phyloP scores from a whole-genome alignment of 257 asterid genomes.

The Agastache rugosa region DNA sequence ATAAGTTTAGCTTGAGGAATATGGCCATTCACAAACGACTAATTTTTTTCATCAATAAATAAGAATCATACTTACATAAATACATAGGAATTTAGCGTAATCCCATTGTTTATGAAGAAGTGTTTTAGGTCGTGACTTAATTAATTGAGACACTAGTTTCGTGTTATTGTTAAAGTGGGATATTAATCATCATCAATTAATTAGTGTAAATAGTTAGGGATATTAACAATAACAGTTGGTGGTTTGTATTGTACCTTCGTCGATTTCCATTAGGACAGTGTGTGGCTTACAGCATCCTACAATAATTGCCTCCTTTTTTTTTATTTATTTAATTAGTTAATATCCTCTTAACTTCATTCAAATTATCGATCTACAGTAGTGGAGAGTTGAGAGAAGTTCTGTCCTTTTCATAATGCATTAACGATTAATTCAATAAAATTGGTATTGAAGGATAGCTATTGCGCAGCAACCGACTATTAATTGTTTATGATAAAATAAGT shows the following conservation, averaged over 20 bases:
- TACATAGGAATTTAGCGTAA: neutral
- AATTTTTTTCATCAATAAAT: neutral
- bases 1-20: neutral
- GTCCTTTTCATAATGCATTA: neutral
- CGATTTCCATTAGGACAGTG: constrained; percentile 40
- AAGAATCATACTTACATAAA: neutral
- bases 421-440: no score
- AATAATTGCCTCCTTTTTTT: neutral
- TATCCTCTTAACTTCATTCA: neutral
- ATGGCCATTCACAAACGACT: constrained; percentile 17
- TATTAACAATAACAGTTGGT: constrained; percentile 27
- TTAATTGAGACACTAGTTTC: neutral
- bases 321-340: neutral
- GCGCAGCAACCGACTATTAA: neutral
- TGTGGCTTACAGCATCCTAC: constrained; percentile 34
- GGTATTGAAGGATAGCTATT: neutral
- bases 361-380: neutral
- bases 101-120: constrained; percentile 24
- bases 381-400: constrained; percentile 8
- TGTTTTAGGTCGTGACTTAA: constrained; percentile 27
- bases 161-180: constrained; percentile 34
- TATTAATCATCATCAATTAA: constrained; percentile 9
- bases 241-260: constrained; percentile 30
- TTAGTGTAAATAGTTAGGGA: constrained; percentile 4
- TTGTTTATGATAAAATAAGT: neutral